phyloP scores from a whole-genome alignment of 2,329 filamentous ascomycete genomes.

The Penicillium oxalicum region DNA sequence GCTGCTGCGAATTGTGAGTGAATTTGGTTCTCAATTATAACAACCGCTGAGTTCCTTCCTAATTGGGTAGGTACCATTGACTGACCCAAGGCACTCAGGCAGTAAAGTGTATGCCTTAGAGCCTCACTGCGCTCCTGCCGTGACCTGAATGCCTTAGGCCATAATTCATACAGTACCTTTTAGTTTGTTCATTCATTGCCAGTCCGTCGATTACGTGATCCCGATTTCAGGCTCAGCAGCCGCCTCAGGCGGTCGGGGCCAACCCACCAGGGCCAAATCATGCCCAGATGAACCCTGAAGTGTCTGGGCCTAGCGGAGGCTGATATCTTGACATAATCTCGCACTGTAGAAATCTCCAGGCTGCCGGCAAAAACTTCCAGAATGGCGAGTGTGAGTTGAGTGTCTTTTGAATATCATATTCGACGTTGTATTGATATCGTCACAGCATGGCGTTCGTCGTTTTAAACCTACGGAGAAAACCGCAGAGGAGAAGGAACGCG shows the following conservation, averaged over 20 bases:
- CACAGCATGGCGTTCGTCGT: conserved; percentile 78
- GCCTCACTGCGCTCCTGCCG: too few relatives aligned
- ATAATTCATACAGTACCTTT: too few relatives aligned
- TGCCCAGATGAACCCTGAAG: too few relatives aligned
- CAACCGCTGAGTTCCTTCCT: too few relatives aligned
- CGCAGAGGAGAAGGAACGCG: conserved; percentile 64
- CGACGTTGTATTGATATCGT: conserved; percentile 12
- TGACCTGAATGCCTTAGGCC: too few relatives aligned
- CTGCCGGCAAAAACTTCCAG: not conserved
- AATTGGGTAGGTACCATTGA: too few relatives aligned
- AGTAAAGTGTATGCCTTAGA: too few relatives aligned
- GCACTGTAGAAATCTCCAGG: not conserved
- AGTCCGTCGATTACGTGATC: conserved; percentile 9
- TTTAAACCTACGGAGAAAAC: conserved; percentile 55
- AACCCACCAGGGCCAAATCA: too few relatives aligned
- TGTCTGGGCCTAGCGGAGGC: not conserved
- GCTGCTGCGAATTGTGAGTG: not conserved
- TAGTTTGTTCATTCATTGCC: too few relatives aligned
- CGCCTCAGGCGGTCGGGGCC: too few relatives aligned
- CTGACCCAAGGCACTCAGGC: too few relatives aligned
- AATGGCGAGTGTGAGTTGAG: conserved; percentile 30
- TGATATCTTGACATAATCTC: conserved; percentile 1
- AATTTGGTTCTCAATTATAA: too few relatives aligned
- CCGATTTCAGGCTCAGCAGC: not conserved
- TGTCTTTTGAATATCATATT: not conserved